Base-by-base conservation (phyloP, 225 moss, liverwort and hornwort species). In the Physcomitrellopsis africana region DNA sequence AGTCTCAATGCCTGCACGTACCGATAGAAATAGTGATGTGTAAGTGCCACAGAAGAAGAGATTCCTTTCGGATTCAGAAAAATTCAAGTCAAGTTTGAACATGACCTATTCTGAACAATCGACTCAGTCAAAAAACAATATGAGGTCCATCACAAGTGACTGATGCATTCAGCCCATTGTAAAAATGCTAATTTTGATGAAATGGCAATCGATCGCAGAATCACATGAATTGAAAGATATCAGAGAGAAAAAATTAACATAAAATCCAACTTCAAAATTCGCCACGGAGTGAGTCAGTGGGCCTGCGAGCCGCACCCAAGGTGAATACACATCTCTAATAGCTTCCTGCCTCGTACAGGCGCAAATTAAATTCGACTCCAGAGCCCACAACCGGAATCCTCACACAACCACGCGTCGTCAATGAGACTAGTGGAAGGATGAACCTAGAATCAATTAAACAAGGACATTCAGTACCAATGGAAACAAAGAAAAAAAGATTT, bases 1-100 rank as follows among this genome's bases (percentile, higher is more conserved):
- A 89, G 86, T 60, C 89, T 86, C 77, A 89, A 71, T 41, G 88
- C 81, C 87, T 87, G 87, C 72, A 64, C 45, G n/a, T 48, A 61
- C 16, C 51, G 74, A 65, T 70, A 8, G 11, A 84, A 58, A 48
- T 65, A 46, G 15, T 46, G 14, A 55, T 37, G 7, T 37, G 32
- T 37, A 62, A 65, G 57, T 70, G 51, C 62, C 43, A 44, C 23
- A 78, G 24, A 60, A 65, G 16, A 69, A 54, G 6, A 29, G 26
- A 37, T n/a, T 41, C 53, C 60, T 53, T 29, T 49, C 17, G 22
- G 49, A 72, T 24, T 44, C 15, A 14, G 58, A 23, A 1, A 48
- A 73, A 19, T 3, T 18, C 0, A 3, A 16, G 11, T 19, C 42
- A 52, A 60, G 13, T 51, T 47, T 17, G 7, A 10, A 24, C 17